Base-by-base conservation (phyloP, 768 basidiomycete species). In the Xerocomellus amylosporus region DNA sequence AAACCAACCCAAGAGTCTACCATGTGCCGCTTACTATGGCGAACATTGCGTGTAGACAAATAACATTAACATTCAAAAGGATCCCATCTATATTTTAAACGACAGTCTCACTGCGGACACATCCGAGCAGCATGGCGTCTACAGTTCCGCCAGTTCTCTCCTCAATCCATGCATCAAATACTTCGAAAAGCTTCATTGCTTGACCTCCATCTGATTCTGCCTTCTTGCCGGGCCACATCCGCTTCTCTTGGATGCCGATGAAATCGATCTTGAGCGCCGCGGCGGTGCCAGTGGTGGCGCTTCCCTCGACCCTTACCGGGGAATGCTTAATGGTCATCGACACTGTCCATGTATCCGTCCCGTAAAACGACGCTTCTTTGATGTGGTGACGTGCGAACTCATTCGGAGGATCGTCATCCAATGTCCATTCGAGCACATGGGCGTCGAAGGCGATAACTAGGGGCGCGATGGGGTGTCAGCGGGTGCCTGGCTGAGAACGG, bases 291-390 rank as follows among this genome's bases (percentile, higher is more conserved):
- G n/a, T 33, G 6, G 38, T 31, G 13, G 28, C 13, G 30, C 37
- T 39, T 14, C 49, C 57, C 45, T 42, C 4, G 7, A 17, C 31
- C 28, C 33, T 4, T 8, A 53, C 47, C 0, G 63, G 41, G 7
- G 78, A 75, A 13, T 86, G 69, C 65, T 85, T 82, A 50, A 93
- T 70, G 30, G 86, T 81, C 56, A 98, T 75, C 58, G 90, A 81
- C 39, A 97, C 73, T 0, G 79, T 74, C 82, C 90, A 95, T 0
- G 77, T 75, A 53, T 90, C 82, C 10, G 79, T 79, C 2, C 86
- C 88, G 60, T 91, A 92, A 69, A 90, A 92, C 3, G 93, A 93
- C 0, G 83, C 92, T 68, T 95, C 92, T 66, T 93, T 97, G 73
- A 98, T 82, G 62, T 93, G 90, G 64, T 98, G 96, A 8, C 93